phyloP scores from a whole-genome alignment of 805 yeast species.

The Ogataea pini region DNA sequence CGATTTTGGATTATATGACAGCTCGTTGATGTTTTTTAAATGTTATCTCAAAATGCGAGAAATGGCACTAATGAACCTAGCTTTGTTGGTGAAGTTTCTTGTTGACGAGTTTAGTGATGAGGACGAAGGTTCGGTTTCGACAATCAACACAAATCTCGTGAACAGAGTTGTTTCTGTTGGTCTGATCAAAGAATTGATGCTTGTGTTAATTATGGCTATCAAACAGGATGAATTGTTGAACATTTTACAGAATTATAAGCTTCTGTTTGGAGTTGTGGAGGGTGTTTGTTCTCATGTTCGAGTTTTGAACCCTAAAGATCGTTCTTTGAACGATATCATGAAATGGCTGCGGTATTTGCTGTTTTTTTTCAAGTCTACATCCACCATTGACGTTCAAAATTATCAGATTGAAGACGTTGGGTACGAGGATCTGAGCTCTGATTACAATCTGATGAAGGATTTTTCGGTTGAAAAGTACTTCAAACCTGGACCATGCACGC shows the following conservation, averaged over 20 bases:
- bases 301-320: constrained; percentile 16
- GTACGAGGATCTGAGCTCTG: constrained; percentile 42
- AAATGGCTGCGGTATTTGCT: constrained; percentile 36
- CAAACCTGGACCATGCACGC: constrained; percentile 22
- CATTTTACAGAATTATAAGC: constrained; percentile 29
- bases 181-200: constrained; percentile 27
- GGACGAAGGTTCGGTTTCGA: too few relatives aligned
- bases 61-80: constrained; percentile 23
- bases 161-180: constrained; percentile 25
- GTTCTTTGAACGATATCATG: constrained; percentile 24
- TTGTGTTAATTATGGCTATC: constrained; percentile 31
- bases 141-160: constrained; percentile 20
- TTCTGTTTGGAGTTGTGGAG: constrained; percentile 29
- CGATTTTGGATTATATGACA: constrained; percentile 30
- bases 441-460: constrained; percentile 30
- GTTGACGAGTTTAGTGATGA: too few relatives aligned
- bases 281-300: constrained; percentile 22
- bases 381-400: constrained; percentile 47
- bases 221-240: constrained; percentile 34
- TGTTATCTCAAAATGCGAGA: constrained; percentile 32
- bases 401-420: constrained; percentile 44
- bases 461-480: constrained; percentile 31
- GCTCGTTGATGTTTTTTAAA: constrained; percentile 24
- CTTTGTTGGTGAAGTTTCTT: constrained; percentile 23
- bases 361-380: constrained; percentile 48